Evolutionary conservation across 805 yeast genomes (phyloP), one percentile per base, ranked within the genome.

Genomic region (Metschnikowia cerradonensis): DNA sequence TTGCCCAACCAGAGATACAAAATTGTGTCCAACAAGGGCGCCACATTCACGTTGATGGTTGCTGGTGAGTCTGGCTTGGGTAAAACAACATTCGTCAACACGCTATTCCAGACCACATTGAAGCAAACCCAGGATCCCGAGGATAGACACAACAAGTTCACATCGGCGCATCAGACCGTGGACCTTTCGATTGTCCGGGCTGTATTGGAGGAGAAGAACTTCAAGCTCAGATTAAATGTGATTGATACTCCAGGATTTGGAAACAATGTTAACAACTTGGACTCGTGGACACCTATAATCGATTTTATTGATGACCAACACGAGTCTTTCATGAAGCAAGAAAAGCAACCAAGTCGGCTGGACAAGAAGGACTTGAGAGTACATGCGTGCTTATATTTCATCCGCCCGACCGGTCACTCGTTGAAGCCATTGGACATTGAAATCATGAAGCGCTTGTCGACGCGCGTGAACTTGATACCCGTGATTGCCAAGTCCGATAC

Each of bases 201-300:
- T n/a, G 78, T 81, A 51, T 77, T 88, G 58, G 94, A 85, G 65
- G 97, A 91, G 65, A 84, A 88, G 68, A 88, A 86, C 65, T 88
- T 91, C 70, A 78, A 77, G 57, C 78, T 88, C 59, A 79, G 86
- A 55, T 79, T 91, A 56, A 90, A 90, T 59, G 78, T 91, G 51
- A 83, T 91, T 60, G 97, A 90, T 68, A 89, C 97, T 1, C 96
- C 96, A 7, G 97, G 97, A 1, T 89, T 90, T 66, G 97, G 97
- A 53, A 95, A 89, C 66, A 87, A 86, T 66, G 86, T 90, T 57
- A 86, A 90, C 73, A 91, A 90, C 71, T 79, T 78, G 62, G 85
- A 86, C 65, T 78, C 94, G 41, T 90, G 96, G 95, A 85, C 84
- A 52, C 90, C 96, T 36, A 80, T 90, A 59, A 76, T 87, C 53